Evolutionary conservation across 331 rosid species (phyloP).

Genomic region (Stylosanthes scabra): DNA sequence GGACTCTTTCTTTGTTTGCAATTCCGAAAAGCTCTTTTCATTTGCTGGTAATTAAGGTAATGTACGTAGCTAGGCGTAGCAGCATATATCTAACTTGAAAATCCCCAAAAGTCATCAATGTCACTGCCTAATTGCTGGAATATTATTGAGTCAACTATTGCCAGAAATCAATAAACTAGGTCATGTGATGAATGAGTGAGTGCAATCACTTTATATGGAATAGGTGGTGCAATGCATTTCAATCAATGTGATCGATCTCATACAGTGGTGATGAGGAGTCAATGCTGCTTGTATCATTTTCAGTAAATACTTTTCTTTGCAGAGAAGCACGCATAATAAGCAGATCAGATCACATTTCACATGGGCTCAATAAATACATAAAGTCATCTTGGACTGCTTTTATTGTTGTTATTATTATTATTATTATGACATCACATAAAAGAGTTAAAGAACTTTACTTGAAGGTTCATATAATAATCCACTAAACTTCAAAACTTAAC

Average conservation of each 20-base stretch:
- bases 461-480: too few species aligned
- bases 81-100: background rate
- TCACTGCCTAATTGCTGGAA: background rate
- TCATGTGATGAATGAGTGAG: background rate
- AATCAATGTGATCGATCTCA: conserved; percentile 34
- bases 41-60: background rate
- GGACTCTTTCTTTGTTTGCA: background rate
- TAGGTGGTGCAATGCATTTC: conserved; percentile 12
- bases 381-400: background rate
- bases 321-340: conserved; percentile 25
- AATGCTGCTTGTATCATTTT: background rate
- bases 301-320: conserved; percentile 24
- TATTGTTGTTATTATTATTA: background rate
- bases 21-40: background rate
- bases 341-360: conserved; percentile 10
- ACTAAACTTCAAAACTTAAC: conserved; percentile 14
- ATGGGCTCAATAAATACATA: conserved; percentile 19
- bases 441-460: background rate
- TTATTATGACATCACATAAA: conserved; percentile 15
- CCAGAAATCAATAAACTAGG: conserved; percentile 10
- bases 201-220: conserved; percentile 1
- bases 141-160: background rate
- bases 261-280: background rate
- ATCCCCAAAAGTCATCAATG: background rate
- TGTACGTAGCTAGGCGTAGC: too few species aligned